A percentile compares a stretch with the other conserved stretches of the same genome.
Conservation (phyloP, 2,329 filamentous ascomycete species). For the Neofusicoccum kwambonambiense region DNA sequence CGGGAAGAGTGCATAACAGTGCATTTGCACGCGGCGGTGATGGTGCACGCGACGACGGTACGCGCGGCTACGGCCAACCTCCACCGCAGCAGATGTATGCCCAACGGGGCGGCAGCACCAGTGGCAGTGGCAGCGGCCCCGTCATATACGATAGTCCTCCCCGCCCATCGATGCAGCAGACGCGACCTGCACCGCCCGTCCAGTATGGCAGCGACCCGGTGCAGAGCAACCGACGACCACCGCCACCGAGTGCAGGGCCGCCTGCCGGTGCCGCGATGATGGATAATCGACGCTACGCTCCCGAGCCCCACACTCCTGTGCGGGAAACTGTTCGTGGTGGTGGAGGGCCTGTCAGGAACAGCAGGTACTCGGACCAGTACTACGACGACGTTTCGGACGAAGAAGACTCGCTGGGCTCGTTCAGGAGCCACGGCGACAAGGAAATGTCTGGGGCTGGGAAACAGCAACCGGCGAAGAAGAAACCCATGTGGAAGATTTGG, state of each 20-base stretch:
- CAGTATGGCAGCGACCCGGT: not conserved
- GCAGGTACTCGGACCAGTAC: slow-evolving; percentile 32
- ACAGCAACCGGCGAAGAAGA: slow-evolving; percentile 33
- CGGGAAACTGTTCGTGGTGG: not conserved
- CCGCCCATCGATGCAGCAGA: not conserved
- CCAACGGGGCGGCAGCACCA: not conserved
- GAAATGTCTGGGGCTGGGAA: slow-evolving; percentile 21
- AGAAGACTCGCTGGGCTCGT: slow-evolving; percentile 26
- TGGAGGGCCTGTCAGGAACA: slow-evolving; percentile 21
- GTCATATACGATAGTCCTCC: slow-evolving; percentile 2
- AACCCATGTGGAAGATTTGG: slow-evolving; percentile 41
- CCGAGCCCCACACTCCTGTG: slow-evolving; percentile 19
- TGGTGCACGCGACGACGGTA: not conserved
- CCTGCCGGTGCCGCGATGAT: slow-evolving; percentile 25
- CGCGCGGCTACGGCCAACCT: not conserved
- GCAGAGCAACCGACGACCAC: not conserved
- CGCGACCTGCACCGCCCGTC: slow-evolving; percentile 15
- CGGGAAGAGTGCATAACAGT: not conserved
- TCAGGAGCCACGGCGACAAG: slow-evolving; percentile 29
- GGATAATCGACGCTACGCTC: slow-evolving; percentile 8
- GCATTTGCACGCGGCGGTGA: not conserved
- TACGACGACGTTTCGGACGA: slow-evolving; percentile 26
- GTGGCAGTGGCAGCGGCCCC: not conserved
- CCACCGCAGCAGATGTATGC: not conserved
- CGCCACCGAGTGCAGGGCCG: slow-evolving; percentile 3